Base-by-base conservation (phyloP, 108 stramenopile species). In the Cyclotella atomus region DNA sequence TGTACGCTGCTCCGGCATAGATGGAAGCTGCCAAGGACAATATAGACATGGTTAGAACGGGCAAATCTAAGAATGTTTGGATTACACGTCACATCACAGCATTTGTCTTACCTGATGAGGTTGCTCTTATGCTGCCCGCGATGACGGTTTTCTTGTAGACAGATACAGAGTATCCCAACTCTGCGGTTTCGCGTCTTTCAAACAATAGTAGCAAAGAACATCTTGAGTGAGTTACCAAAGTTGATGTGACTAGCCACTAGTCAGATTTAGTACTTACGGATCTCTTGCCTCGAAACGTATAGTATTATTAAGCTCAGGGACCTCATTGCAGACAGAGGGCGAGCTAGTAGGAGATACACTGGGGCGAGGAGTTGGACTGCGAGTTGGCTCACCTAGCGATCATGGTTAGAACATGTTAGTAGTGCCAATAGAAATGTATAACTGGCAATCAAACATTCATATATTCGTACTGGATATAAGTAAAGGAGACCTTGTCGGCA, bases 131-230 rank as follows among this genome's bases (percentile, higher is more conserved):
- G 17, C 44, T 25, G 6, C 62, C 62, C 6, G 19, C 62, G 8
- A 64, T 24, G 2, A 64, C 62, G 7, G 62, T 64, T 19, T 46
- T 44, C 25, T 64, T 64, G 33, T 27, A 64, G 17, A 64, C 45
- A 46, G 41, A 23, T 46, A 64, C 62, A 9, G 62, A 64, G 33
- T 64, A 64, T 25, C 62, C 62, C 25, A 46, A 15, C 27, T 28
- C 12, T 15, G 62, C 41, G 28, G 24, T 23, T 27, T 64, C 30
- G 5, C 3, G 9, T 2, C 62, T 64, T 46, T n/a, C n/a, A n/a
- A n/a, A n/a, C n/a, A n/a, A n/a, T n/a, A n/a, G n/a, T n/a, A n/a
- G n/a, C n/a, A n/a, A n/a, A n/a, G n/a, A n/a, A n/a, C n/a, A n/a
- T n/a, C n/a, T n/a, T n/a, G n/a, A n/a, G n/a, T n/a, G n/a, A n/a